Conservation (phyloP, 2,329 filamentous ascomycete species). For the Pseudogymnoascus sp. region DNA sequence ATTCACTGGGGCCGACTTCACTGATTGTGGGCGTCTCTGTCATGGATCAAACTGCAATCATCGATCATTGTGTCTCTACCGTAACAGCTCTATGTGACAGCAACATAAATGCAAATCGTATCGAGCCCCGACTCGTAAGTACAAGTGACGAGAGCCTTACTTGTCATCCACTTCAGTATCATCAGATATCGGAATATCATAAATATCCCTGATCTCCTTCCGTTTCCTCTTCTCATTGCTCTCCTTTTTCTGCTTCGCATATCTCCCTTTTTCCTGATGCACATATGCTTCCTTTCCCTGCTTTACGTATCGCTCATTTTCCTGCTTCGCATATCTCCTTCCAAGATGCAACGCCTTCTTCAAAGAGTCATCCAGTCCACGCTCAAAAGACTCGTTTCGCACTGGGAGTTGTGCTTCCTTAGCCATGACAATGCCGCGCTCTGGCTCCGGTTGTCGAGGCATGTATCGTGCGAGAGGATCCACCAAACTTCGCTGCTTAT, state of each 20-base stretch:
- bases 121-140: not conserved
- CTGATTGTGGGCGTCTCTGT: not conserved
- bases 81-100: not conserved
- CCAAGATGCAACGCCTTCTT: not conserved
- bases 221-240: not conserved
- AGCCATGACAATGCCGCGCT: not conserved
- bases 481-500: not conserved
- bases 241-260: not conserved
- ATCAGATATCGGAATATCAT: constrained; percentile 3
- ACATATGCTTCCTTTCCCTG: not conserved
- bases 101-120: not conserved
- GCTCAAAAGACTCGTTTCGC: not conserved
- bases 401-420: not conserved
- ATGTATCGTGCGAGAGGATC: not conserved
- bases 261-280: not conserved
- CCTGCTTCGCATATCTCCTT: not conserved
- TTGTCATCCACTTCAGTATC: not conserved
- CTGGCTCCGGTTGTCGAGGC: not conserved
- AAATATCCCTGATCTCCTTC: not conserved
- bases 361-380: not conserved
- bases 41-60: not conserved
- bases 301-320: not conserved
- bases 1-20: not conserved
- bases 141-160: not conserved
- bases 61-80: no score